Conservation (phyloP, 2,329 filamentous ascomycete species). For the Pseudogymnoascus sp. region DNA sequence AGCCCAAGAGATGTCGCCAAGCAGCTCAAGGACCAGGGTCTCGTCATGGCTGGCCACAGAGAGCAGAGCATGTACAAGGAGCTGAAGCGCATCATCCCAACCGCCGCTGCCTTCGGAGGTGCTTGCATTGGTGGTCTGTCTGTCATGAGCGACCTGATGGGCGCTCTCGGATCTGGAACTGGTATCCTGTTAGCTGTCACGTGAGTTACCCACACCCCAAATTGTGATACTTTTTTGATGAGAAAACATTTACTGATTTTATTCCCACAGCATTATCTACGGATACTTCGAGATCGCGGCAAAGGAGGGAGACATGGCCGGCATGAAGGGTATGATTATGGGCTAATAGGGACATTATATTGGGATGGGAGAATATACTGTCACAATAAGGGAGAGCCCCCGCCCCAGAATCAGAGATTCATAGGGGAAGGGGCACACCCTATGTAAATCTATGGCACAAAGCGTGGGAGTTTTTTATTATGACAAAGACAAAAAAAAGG, state of each 20-base stretch:
- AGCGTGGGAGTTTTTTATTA: slow-evolving; percentile 8
- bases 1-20: slow-evolving; percentile 97
- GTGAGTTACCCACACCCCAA: slow-evolving; percentile 49
- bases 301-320: slow-evolving; percentile 91
- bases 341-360: slow-evolving; percentile 38
- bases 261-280: slow-evolving; percentile 74
- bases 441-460: slow-evolving; percentile 9
- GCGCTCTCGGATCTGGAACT: slow-evolving; percentile 90
- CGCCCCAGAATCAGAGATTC: slow-evolving; percentile 1
- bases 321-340: slow-evolving; percentile 68
- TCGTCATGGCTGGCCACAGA: slow-evolving; percentile 98
- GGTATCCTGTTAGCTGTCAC: slow-evolving; percentile 98
- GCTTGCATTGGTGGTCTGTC: slow-evolving; percentile 98
- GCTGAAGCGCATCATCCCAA: slow-evolving; percentile 97
- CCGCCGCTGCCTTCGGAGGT: slow-evolving; percentile 94
- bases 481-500: slow-evolving; percentile 5
- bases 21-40: slow-evolving; percentile 98
- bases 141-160: slow-evolving; percentile 89
- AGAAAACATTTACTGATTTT: slow-evolving; percentile 31
- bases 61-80: slow-evolving; percentile 99
- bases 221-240: neutral
- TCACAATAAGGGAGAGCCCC: neutral
- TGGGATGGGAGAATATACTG: slow-evolving; percentile 10
- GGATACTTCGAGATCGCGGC: slow-evolving; percentile 99
- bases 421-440: neutral